Conservation (phyloP, 306 rosid genomes). For the Hippophae rhamnoides region DNA sequence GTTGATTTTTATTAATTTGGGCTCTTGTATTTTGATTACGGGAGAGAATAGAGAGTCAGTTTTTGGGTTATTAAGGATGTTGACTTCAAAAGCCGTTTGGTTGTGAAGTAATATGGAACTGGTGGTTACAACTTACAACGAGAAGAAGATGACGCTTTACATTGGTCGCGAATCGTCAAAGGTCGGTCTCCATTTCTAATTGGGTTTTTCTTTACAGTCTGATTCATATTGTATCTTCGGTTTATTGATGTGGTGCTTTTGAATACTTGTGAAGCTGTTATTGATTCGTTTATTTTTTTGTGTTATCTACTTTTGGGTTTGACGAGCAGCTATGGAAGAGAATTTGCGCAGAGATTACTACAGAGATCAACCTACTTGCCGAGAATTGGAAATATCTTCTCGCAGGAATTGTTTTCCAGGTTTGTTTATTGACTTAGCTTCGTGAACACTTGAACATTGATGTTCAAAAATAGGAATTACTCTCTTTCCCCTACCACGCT, state of each 20-base stretch:
- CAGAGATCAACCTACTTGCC: constrained; percentile 69
- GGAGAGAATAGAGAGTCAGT: neutral
- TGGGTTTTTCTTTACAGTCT: constrained; percentile 5
- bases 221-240: neutral
- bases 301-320: neutral
- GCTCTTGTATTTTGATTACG: neutral
- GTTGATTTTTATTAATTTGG: neutral
- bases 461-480: neutral
- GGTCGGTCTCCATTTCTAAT: constrained; percentile 30
- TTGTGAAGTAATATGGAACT: constrained; percentile 82
- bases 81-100: constrained; percentile 34
- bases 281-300: constrained; percentile 19
- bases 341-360: constrained; percentile 49
- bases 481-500: neutral
- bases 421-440: constrained; percentile 16
- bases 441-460: neutral
- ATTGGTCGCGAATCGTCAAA: constrained; percentile 96
- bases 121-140: constrained; percentile 29
- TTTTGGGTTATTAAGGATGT: constrained; percentile 39
- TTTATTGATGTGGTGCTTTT: constrained; percentile 3
- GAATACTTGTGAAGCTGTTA: neutral
- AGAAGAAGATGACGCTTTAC: constrained; percentile 68
- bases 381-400: constrained; percentile 88
- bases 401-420: constrained; percentile 79
- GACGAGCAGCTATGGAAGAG: constrained; percentile 74